Evolutionary conservation across 257 asterid species (phyloP).

Genomic region (Ophiorrhiza pumila): DNA sequence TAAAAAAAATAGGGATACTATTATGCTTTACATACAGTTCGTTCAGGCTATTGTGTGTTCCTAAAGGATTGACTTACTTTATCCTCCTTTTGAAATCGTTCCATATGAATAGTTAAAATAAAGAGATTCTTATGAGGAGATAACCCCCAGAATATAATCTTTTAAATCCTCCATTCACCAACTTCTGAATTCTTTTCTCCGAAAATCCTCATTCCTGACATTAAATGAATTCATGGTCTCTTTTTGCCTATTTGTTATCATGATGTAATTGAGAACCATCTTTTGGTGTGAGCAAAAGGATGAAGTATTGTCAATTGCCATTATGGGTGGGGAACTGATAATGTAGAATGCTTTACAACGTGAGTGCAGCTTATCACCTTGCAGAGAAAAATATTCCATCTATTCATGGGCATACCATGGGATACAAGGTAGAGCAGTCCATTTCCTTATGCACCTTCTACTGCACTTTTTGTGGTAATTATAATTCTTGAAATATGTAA

Average conservation of each 20-base stretch:
- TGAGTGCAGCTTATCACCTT: conserved; percentile 75
- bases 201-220: too few relatives aligned
- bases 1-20: too few relatives aligned
- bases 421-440: conserved; percentile 88
- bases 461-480: conserved; percentile 85
- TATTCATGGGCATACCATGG: conserved; percentile 67
- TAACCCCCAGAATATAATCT: neutral
- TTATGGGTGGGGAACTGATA: conserved; percentile 14
- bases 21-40: conserved; percentile 18
- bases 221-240: neutral
- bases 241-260: too few relatives aligned
- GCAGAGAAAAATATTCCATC: conserved; percentile 92
- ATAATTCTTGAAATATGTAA: neutral
- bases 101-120: neutral
- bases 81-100: neutral
- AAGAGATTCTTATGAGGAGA: neutral
- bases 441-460: conserved; percentile 93
- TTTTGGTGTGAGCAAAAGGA: neutral
- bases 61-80: neutral
- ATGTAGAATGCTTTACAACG: conserved; percentile 9
- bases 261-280: neutral
- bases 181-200: neutral
- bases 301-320: neutral
- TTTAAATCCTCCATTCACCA: neutral
- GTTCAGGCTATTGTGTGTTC: conserved; percentile 3